A percentile compares a stretch with the other conserved stretches of the same genome.
These are phyloP conservation scores for Fusarium sp. DNA, from an alignment of 2,329 filamentous ascomycete species.

Conservation along the genomic window DNA sequence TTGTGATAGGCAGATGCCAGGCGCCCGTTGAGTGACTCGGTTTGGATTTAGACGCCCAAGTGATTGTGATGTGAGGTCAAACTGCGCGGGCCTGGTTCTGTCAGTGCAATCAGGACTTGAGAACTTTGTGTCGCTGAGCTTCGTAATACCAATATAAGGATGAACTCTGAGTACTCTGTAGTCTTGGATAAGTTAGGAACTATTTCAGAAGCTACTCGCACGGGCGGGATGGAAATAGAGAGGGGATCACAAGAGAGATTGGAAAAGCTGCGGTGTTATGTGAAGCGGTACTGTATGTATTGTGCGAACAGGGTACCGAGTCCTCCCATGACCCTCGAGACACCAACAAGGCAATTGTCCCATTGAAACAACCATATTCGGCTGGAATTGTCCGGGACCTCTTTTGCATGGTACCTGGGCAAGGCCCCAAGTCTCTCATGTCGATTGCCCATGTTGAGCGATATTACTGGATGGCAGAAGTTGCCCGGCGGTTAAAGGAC, in stretches of 20 bases:
- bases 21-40: constrained; percentile 37
- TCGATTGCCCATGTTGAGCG: constrained; percentile 1
- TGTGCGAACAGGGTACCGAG: constrained; percentile 7
- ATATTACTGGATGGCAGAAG: constrained; percentile 24
- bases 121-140: neutral
- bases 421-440: constrained; percentile 6
- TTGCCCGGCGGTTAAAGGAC: constrained; percentile 31
- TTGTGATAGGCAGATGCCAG: constrained; percentile 42
- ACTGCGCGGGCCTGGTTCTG: constrained; percentile 23
- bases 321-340: constrained; percentile 12
- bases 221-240: constrained; percentile 2
- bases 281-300: constrained; percentile 17
- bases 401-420: constrained; percentile 25
- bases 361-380: constrained; percentile 8
- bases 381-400: constrained; percentile 17
- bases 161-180: neutral
- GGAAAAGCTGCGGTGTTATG: constrained; percentile 31
- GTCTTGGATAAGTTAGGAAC: neutral
- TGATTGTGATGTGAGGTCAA: constrained; percentile 49
- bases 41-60: constrained; percentile 41
- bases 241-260: constrained; percentile 19
- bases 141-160: neutral
- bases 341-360: constrained; percentile 4
- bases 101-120: constrained; percentile 7
- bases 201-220: too few relatives aligned